phyloP scores from a whole-genome alignment of 2,329 filamentous ascomycete species.

The Neobulgaria alba region DNA sequence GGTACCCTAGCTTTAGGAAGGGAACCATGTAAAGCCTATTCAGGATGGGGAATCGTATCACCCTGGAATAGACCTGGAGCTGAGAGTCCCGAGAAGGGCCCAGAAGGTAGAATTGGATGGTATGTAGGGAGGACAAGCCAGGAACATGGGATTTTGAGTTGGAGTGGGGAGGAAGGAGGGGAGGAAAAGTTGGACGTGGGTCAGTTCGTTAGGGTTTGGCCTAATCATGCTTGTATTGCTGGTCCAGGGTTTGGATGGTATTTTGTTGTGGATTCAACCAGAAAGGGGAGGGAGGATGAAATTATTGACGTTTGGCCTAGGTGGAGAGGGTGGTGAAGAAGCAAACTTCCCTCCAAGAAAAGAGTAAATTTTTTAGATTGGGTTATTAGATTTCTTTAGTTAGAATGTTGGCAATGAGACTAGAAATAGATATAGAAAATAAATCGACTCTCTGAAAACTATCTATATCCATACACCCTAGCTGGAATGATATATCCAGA shows the following conservation, averaged over 20 bases:
- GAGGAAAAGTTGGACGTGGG: slow-evolving; percentile 48
- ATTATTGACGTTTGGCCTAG: slow-evolving; percentile 70
- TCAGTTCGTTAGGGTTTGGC: slow-evolving; percentile 63
- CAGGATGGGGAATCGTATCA: slow-evolving; percentile 61
- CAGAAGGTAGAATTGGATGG: slow-evolving; percentile 45
- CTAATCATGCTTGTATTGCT: slow-evolving; percentile 74
- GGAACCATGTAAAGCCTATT: slow-evolving; percentile 63
- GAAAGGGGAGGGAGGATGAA: slow-evolving; percentile 43
- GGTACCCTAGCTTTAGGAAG: slow-evolving; percentile 63
- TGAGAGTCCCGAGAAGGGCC: slow-evolving; percentile 29
- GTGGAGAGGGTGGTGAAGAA: slow-evolving; percentile 66
- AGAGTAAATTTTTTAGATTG: too few relatives aligned
- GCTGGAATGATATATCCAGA: too few relatives aligned
- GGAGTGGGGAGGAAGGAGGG: slow-evolving; percentile 39
- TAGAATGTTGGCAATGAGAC: too few relatives aligned
- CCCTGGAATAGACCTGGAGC: slow-evolving; percentile 40
- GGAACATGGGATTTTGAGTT: slow-evolving; percentile 67
- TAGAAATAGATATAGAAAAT: too few relatives aligned
- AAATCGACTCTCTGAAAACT: too few relatives aligned
- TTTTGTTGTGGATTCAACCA: slow-evolving; percentile 59
- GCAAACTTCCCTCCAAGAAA: too few relatives aligned
- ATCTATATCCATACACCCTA: too few relatives aligned
- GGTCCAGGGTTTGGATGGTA: slow-evolving; percentile 66
- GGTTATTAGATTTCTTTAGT: too few relatives aligned
- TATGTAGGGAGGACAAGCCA: slow-evolving; percentile 65